phyloP scores from a whole-genome alignment of 108 stramenopile genomes.

The Seminavis robusta region DNA sequence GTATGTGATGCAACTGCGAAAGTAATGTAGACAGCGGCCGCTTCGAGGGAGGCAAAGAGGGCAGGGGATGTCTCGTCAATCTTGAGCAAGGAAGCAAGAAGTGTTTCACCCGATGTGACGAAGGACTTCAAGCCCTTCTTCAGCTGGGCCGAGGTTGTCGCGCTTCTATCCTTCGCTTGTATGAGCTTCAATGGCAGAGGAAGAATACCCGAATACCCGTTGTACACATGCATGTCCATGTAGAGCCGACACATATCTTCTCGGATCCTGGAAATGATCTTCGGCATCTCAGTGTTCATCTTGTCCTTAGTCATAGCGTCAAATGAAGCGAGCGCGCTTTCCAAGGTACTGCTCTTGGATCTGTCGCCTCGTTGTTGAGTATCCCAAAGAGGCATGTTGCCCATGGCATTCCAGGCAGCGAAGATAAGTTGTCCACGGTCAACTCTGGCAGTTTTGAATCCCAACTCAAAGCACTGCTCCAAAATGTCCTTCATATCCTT shows the following conservation, averaged over 20 bases:
- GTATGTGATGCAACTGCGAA: conserved; percentile 54
- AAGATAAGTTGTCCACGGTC: conserved; percentile 68
- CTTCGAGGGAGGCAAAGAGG: conserved; percentile 41
- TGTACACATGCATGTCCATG: no score
- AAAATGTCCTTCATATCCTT: conserved; percentile 17
- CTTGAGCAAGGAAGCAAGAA: conserved; percentile 10
- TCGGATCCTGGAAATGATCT: conserved; percentile 18
- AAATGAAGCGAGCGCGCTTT: no score
- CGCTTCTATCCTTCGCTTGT: not conserved
- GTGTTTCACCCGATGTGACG: conserved; percentile 13
- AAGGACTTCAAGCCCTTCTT: conserved; percentile 7
- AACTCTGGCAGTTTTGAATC: conserved; percentile 36
- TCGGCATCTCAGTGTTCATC: no score
- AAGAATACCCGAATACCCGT: no score
- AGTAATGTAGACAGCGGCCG: conserved; percentile 48
- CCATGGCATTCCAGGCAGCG: conserved; percentile 70
- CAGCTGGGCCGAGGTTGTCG: not conserved
- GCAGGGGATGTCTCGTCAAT: conserved; percentile 2
- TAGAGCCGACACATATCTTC: conserved; percentile 38
- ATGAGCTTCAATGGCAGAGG: conserved; percentile 1
- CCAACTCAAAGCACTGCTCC: conserved; percentile 34
- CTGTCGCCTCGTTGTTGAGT: no score
- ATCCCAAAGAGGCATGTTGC: conserved; percentile 25
- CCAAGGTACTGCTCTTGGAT: no score
- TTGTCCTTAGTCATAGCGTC: no score